Conservation (phyloP, 225 moss, liverwort and hornwort species). For the Sphagnum contortum region DNA sequence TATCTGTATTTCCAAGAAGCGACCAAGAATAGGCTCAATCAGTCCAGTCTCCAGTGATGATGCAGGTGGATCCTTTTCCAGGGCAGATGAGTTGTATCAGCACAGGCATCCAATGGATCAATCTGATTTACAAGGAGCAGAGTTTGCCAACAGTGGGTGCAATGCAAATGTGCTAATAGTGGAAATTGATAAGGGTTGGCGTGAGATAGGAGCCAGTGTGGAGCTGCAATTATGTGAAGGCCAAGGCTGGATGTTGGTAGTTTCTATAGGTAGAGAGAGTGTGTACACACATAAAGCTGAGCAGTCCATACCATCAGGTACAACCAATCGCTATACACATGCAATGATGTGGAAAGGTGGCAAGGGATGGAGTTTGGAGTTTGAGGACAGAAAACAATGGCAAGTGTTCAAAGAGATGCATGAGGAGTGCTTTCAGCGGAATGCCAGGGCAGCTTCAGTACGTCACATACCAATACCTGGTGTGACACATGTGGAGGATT, state of each 20-base stretch:
- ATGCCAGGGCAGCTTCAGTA: constrained; percentile 65
- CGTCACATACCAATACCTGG: constrained; percentile 96
- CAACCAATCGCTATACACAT: constrained; percentile 78
- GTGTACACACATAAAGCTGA: constrained; percentile 69
- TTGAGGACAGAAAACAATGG: constrained; percentile 94
- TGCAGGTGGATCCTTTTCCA: constrained; percentile 34
- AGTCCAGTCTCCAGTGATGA: constrained; percentile 74
- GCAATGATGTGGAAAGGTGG: constrained; percentile 91
- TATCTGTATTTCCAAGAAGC: constrained; percentile 56
- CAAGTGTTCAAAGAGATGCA: constrained; percentile 89
- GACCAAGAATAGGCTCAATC: constrained; percentile 53
- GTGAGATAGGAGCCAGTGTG: constrained; percentile 69
- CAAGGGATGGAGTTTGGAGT: constrained; percentile 94
- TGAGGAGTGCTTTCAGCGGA: constrained; percentile 82
- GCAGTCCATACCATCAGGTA: constrained; percentile 70
- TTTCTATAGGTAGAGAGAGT: constrained; percentile 59
- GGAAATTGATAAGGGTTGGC: constrained; percentile 69
- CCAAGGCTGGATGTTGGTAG: constrained; percentile 65
- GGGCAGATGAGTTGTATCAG: constrained; percentile 23
- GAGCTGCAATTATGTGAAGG: constrained; percentile 68
- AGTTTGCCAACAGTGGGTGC: constrained; percentile 53
- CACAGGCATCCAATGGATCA: constrained; percentile 24
- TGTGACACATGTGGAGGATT: constrained; percentile 73
- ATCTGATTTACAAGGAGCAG: constrained; percentile 23
- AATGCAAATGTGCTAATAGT: constrained; percentile 77